Base-by-base conservation (phyloP, 2,329 filamentous ascomycete species). In the Thielaviopsis cerberus region DNA sequence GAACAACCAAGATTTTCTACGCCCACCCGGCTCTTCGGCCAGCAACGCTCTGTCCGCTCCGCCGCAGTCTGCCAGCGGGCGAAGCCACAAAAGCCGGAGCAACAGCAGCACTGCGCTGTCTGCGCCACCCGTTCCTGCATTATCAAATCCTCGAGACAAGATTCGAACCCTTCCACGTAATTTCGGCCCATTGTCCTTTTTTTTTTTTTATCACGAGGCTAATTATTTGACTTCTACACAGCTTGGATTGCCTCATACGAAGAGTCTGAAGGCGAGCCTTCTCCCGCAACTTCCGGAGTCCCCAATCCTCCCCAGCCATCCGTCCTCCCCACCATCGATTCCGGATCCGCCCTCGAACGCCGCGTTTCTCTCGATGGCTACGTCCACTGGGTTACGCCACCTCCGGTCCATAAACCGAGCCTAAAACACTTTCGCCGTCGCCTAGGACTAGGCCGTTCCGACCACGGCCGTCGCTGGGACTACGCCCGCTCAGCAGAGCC, bases 401-500 rank as follows among this genome's bases (percentile, higher is more conserved):
- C 54, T 6, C 57, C 56, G 1, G 48, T 41, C 13, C 41, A 57
- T 17, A 56, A 54, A 5, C 48, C 50, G n/a, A 54, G 37, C 3
- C 30, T 61, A 4, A 53, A 52, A 17, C 57, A 58, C 51, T 59
- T 57, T 22, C 57, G 57, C 26, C 60, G 60, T 22, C 57, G 55
- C 3, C 13, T 59, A 15, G 60, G 60, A 5, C 53, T 60, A 23
- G 60, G 60, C 10, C 55, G 57, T 25, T 57, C 70, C 5, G 71
- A 75, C 66, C 74, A 66, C 53, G 77, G 77, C 2, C 73, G 77
- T 60, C 75, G 75, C 68, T 81, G 78, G 78, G 79, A 82, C 63
- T 77, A 82, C 64, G 66, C 81, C 55, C 76, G 79, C 56, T 76
- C 76, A 2, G 72, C 75, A 34, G 78, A 81, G 60, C 78, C 79